A percentile compares a stretch with the other conserved stretches of the same genome.
These are phyloP conservation scores for Heliamphora exappendiculata DNA, from an alignment of 148 eudicot species.

Conservation along the genomic window DNA sequence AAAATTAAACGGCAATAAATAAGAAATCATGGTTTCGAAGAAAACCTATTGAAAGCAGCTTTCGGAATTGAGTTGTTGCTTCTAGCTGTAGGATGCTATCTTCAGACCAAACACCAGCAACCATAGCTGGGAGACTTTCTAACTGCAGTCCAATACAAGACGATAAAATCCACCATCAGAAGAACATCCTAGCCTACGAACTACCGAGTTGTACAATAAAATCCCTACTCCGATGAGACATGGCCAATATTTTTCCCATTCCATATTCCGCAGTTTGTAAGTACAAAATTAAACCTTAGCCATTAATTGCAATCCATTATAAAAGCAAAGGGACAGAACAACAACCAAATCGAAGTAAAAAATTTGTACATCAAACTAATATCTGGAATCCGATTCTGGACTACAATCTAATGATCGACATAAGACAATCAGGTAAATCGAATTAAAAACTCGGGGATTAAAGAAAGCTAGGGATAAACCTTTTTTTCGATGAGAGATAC, in stretches of 20 bases:
- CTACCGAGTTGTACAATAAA: neutral
- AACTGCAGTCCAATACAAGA: constrained; percentile 30
- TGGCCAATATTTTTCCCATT: no score
- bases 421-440: neutral
- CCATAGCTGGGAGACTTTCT: constrained; percentile 65
- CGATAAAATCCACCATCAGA: constrained; percentile 9
- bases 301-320: neutral
- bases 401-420: neutral
- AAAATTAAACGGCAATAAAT: neutral
- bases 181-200: neutral
- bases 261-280: neutral
- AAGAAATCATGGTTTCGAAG: neutral
- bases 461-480: constrained; percentile 17
- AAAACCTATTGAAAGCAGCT: constrained; percentile 79
- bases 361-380: no score
- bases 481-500: constrained; percentile 39
- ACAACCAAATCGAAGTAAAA: neutral
- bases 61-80: constrained; percentile 76
- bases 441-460: no score
- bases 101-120: constrained; percentile 63
- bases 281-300: neutral
- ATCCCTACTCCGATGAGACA: neutral
- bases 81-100: constrained; percentile 57
- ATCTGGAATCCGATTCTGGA: no score
- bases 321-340: neutral